Conservation (phyloP, 2,329 filamentous ascomycete species). For the Xylariaceae sp. region DNA sequence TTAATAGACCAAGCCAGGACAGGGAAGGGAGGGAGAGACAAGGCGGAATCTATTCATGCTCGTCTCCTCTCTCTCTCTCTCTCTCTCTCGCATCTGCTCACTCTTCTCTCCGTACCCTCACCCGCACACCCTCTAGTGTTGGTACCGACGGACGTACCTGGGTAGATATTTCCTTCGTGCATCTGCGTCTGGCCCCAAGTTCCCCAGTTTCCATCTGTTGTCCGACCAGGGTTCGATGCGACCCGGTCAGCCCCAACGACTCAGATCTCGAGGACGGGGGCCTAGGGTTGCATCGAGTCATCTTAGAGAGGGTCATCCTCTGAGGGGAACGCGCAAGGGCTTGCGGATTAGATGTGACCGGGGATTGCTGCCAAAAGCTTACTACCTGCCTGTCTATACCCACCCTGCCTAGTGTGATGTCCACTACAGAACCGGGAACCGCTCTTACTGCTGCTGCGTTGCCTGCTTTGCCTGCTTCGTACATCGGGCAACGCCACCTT, state of each 20-base stretch:
- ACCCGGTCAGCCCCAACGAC: conserved; percentile 12
- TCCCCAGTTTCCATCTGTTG: neutral
- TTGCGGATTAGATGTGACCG: too few relatives aligned
- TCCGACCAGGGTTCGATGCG: conserved; percentile 6
- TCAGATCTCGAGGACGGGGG: conserved; percentile 15
- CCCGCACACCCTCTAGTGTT: neutral
- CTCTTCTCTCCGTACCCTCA: neutral
- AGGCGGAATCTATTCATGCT: neutral
- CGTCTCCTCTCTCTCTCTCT: neutral
- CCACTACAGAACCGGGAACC: too few relatives aligned
- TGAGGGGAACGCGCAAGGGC: neutral
- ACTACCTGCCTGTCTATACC: neutral
- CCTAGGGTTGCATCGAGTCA: conserved; percentile 18
- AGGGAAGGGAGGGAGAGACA: neutral
- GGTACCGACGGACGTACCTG: neutral
- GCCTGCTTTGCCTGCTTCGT: too few relatives aligned
- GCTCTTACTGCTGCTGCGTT: too few relatives aligned
- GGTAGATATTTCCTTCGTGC: neutral
- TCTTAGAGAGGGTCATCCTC: conserved; percentile 11
- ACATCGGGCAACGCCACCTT: too few relatives aligned
- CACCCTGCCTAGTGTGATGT: too few relatives aligned
- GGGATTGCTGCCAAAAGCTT: neutral
- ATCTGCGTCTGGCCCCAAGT: neutral
- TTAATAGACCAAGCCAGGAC: neutral
- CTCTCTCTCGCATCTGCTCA: neutral